Evolutionary conservation across 768 basidiomycete species (phyloP).

Genomic region (Serendipita indica): DNA sequence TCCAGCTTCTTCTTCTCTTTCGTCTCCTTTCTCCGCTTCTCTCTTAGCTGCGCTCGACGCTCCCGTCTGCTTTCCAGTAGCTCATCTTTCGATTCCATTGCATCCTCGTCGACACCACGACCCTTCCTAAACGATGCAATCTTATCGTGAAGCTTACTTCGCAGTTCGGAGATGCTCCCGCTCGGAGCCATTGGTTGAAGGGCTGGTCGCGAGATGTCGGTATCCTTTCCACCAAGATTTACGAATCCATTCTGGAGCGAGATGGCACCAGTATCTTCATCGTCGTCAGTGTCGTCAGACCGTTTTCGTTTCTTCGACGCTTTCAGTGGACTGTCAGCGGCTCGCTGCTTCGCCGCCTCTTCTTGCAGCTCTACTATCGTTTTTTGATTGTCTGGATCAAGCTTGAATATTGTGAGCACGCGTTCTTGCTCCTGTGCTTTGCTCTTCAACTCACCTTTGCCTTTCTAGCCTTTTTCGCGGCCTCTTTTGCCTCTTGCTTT

Average conservation of each 20-base stretch:
- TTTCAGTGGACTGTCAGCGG: slow-evolving; percentile 21
- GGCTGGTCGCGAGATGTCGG: slow-evolving; percentile 16
- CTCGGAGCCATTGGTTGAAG: slow-evolving; percentile 48
- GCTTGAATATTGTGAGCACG: slow-evolving; percentile 24
- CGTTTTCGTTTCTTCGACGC: slow-evolving; percentile 4
- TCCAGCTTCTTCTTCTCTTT: slow-evolving; percentile 65
- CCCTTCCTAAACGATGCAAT: slow-evolving; percentile 54
- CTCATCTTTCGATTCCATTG: slow-evolving; percentile 59
- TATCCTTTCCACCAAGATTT: slow-evolving; percentile 14
- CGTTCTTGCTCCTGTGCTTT: neutral
- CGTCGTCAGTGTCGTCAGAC: slow-evolving; percentile 23
- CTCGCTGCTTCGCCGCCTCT: slow-evolving; percentile 25
- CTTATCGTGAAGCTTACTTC: slow-evolving; percentile 58
- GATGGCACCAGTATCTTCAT: slow-evolving; percentile 20
- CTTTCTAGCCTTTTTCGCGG: slow-evolving; percentile 71
- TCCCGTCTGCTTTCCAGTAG: slow-evolving; percentile 64
- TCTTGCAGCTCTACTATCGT: slow-evolving; percentile 59
- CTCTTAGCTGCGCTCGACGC: slow-evolving; percentile 69
- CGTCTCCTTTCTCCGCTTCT: slow-evolving; percentile 71
- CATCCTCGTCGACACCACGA: slow-evolving; percentile 22
- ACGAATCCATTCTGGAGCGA: neutral
- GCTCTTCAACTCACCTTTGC: slow-evolving; percentile 61
- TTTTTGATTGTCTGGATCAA: slow-evolving; percentile 85
- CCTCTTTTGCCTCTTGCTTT: slow-evolving; percentile 80
- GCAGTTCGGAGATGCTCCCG: slow-evolving; percentile 47